Conservation (phyloP, 768 basidiomycete genomes). For the Neoboletus subvelutipes region DNA sequence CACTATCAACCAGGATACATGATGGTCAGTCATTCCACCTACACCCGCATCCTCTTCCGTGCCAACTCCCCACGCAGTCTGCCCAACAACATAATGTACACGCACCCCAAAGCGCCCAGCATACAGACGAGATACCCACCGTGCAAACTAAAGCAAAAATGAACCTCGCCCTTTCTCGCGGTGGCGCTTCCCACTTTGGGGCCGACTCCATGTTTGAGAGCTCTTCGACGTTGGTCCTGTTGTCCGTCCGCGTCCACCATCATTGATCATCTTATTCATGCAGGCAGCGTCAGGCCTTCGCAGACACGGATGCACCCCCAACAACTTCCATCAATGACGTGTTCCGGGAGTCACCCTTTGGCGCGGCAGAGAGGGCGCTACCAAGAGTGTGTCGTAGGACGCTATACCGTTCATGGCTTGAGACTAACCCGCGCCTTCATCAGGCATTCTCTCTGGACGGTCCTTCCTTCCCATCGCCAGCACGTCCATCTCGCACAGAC, state of each 20-base stretch:
- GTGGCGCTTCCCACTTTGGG: constrained; percentile 70
- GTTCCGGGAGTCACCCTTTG: constrained; percentile 48
- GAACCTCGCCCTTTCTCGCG: constrained; percentile 64
- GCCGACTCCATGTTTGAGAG: constrained; percentile 86
- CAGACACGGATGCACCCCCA: constrained; percentile 82
- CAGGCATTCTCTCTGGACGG: constrained; percentile 26
- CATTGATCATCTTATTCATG: constrained; percentile 7
- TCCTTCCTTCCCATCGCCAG: constrained; percentile 13
- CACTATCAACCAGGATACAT: constrained; percentile 83
- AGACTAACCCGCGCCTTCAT: not conserved
- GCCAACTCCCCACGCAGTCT: constrained; percentile 41
- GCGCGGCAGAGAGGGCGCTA: constrained; percentile 26
- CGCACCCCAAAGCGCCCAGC: constrained; percentile 55
- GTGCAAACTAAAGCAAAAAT: constrained; percentile 81
- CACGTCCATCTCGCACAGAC: constrained; percentile 23
- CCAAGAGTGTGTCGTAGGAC: constrained; percentile 20
- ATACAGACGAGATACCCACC: constrained; percentile 70
- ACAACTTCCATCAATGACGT: constrained; percentile 75
- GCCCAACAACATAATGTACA: constrained; percentile 61
- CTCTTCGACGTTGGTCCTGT: constrained; percentile 33
- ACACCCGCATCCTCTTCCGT: not conserved
- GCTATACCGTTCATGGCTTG: no score
- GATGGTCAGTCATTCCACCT: constrained; percentile 50
- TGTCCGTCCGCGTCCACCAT: not conserved
- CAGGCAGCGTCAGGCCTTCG: constrained; percentile 60